Conservation (phyloP, 1,284 basidiomycete species). For the Coriolopsis trogii region DNA sequence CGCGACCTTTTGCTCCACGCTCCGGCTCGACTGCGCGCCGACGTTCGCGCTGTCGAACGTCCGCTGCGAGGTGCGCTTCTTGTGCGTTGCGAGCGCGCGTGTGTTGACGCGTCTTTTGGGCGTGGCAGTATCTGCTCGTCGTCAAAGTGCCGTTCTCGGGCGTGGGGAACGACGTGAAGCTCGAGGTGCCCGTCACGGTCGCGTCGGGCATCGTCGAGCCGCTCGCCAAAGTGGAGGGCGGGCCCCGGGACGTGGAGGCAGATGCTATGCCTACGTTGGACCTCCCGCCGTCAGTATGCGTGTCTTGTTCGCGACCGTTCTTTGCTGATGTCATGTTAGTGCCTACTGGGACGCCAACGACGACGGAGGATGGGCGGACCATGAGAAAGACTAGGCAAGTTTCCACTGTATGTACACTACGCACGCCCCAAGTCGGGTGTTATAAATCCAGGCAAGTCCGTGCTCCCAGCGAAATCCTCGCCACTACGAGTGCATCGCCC, state of each 20-base stretch:
- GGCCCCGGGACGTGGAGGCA: background rate
- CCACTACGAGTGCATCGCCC: too few species aligned
- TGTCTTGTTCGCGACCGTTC: background rate
- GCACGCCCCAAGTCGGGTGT: too few species aligned
- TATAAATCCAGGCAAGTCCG: too few species aligned
- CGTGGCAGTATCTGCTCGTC: background rate
- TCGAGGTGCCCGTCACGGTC: background rate
- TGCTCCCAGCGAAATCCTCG: background rate
- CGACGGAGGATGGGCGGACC: slow-evolving; percentile 1
- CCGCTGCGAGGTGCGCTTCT: background rate
- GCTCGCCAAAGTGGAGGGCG: background rate
- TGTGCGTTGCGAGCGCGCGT: background rate
- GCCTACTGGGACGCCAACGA: slow-evolving; percentile 5
- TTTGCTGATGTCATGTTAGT: background rate
- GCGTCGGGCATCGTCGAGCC: background rate
- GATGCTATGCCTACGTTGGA: background rate
- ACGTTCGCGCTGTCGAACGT: background rate
- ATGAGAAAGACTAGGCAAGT: slow-evolving; percentile 12
- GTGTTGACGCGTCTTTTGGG: background rate
- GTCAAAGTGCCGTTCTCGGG: background rate
- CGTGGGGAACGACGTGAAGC: background rate
- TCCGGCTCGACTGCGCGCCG: background rate
- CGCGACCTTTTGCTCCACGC: background rate
- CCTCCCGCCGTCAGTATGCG: slow-evolving; percentile 4
- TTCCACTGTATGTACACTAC: too few species aligned